Conservation (phyloP, 768 basidiomycete genomes). For the Russula foetens region DNA sequence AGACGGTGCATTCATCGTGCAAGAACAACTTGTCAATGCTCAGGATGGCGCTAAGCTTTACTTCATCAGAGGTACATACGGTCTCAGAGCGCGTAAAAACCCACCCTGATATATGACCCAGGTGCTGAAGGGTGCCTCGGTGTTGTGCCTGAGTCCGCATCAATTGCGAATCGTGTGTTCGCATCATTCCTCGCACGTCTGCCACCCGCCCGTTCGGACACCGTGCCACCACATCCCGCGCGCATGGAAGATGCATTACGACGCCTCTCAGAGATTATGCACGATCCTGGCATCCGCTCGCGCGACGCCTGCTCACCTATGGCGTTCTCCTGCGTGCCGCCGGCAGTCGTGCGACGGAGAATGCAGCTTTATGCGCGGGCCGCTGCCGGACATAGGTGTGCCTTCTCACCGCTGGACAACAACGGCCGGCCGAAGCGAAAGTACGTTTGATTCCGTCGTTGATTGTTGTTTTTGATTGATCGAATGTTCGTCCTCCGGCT, state of each 20-base stretch:
- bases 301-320: conserved; percentile 12
- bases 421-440: conserved; percentile 18
- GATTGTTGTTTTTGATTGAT: background rate
- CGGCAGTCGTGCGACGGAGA: background rate
- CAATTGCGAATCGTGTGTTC: conserved; percentile 23
- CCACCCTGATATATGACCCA: background rate
- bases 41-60: conserved; percentile 18
- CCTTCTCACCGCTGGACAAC: conserved; percentile 15
- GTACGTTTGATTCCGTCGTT: background rate
- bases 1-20: conserved; percentile 5
- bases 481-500: background rate
- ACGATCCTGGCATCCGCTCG: background rate
- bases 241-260: conserved; percentile 8
- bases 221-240: background rate
- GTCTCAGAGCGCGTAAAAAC: background rate
- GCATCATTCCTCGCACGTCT: conserved; percentile 19
- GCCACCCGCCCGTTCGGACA: conserved; percentile 10
- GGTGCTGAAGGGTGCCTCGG: conserved; percentile 16
- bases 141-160: conserved; percentile 19
- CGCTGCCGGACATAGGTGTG: conserved; percentile 11
- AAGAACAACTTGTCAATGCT: conserved; percentile 16
- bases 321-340: conserved; percentile 18
- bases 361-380: background rate
- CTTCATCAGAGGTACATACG: conserved; percentile 12
- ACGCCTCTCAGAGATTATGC: conserved; percentile 5